Base-by-base conservation (phyloP, 2,329 filamentous ascomycete species). In the Fusarium kyushuense region DNA sequence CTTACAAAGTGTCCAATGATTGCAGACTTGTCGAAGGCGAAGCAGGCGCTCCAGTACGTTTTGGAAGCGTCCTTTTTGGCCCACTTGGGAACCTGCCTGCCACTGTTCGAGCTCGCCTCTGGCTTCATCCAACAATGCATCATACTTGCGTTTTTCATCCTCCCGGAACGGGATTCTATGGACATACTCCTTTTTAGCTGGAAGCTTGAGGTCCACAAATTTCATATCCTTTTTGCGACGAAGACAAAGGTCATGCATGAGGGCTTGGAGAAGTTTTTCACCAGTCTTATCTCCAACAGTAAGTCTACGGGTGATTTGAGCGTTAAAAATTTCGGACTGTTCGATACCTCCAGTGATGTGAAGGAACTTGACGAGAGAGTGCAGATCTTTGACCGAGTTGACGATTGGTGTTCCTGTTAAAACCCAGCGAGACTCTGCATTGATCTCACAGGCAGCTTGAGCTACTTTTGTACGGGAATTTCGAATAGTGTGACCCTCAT, bases 141-240 rank as follows among this genome's bases (percentile, higher is more conserved):
- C 87, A 74, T 97, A 97, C 79, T 92, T 92, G 71, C 89, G 86
- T 69, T 89, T 84, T 76, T 97, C 94, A 35, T 94, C 89, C 0
- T 87, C 79, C 42, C 89, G 86, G 72, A 97, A 93, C 11, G 89
- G 84, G 69, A 97, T 88, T 11, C 87, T 87, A 72, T 96, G 90
- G 8, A 96, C 83, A 69, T 91, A 94, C 74, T 95, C 93, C 1
- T 89, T 90, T 73, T 96, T 89, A 16, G 89, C 83, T 0, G 94
- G 93, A 11, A 97, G 83, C 65, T 89, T 91, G 21, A 97, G 82
- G 69, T 97, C 92, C 53, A 97, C 87, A 74, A 96, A 97, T 7
- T 86, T 85, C 93, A 97, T 97, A 57, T 95, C 90, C 76, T 97
- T 97, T 77, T 89, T 91, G 36, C 94, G 88, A 36, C 94, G 87